Evolutionary conservation across 2,329 filamentous ascomycete genomes (phyloP), one percentile per base, ranked within the genome.

Genomic region (Botrytis elliptica): DNA sequence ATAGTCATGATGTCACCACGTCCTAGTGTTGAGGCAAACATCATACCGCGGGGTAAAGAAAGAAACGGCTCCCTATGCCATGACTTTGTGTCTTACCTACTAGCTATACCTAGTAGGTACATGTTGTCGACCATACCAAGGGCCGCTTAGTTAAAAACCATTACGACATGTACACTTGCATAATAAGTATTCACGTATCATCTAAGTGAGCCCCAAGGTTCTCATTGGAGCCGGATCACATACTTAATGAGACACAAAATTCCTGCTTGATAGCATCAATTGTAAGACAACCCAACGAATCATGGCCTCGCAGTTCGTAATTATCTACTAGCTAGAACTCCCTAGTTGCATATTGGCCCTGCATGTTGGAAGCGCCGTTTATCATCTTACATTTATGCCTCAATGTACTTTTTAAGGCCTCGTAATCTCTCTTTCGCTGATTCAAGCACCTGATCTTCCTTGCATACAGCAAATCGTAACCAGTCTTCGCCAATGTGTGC

Each of bases 381-480:
- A 42, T 57, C 16, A 40, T 62, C 57, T 62, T 16, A 63, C n/a
- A 46, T 55, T 46, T 55, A 74, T 44, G 44, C 55, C 65, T 79
- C 74, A 94, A 77, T 97, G 59, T 79, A 80, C 67, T 78, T 79
- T 66, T 79, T 79, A 60, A 80, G 68, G 57, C 71, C 77, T 49
- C 77, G 86, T 78, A 96, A 83, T 75, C 92, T 85, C 81, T 92
- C 89, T 86, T 95, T 95, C 3, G 93, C 93, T 72, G 88, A 88
- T 82, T 95, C 92, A 36, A 96, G 83, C 55, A 98, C 90, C 62
- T 93, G 89, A 80, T 99, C 94, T 49, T 95, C 89, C 86, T 99
- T 99, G 85, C 96, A 99, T 1, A 99, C 94, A 0, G 96, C 96
- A 81, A 98, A 98, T 38, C 96, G 88, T 80, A 99, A 87, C 84